These are phyloP conservation scores for Coemansia sp. DNA, from an alignment of 192 early-diverging fungal species.

Conservation along the genomic window DNA sequence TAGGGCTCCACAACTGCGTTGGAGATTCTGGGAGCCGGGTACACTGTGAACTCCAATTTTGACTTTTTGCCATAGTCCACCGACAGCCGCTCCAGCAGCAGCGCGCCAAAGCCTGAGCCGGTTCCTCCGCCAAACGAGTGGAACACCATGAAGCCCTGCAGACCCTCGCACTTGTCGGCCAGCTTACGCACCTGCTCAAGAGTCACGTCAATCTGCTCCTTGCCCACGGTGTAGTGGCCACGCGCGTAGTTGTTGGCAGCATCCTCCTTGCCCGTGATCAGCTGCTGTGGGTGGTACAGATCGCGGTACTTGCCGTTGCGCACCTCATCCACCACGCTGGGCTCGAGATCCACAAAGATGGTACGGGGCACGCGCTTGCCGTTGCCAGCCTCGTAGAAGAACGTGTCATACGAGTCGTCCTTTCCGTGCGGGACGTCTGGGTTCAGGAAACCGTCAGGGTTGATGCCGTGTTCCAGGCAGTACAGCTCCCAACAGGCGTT, in stretches of 20 bases:
- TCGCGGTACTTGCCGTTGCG: conserved; percentile 97
- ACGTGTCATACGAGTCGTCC: conserved; percentile 96
- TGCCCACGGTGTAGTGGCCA: conserved; percentile 99
- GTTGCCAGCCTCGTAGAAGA: conserved; percentile 98
- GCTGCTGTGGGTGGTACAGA: conserved; percentile 90
- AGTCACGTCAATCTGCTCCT: conserved; percentile 96
- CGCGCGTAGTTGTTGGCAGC: conserved; percentile 99
- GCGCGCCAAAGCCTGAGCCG: conserved; percentile 97
- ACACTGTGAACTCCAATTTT: conserved; percentile 99
- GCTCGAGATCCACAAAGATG: conserved; percentile 97
- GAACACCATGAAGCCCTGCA: conserved; percentile 99
- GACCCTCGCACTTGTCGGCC: conserved; percentile 95
- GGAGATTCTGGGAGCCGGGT: conserved; percentile 96
- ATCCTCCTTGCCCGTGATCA: conserved; percentile 99
- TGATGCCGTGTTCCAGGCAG: conserved; percentile 94
- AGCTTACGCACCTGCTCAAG: conserved; percentile 97
- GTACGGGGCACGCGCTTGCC: conserved; percentile 99
- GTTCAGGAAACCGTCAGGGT: conserved; percentile 78
- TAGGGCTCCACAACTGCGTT: conserved; percentile 98
- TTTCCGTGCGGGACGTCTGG: conserved; percentile 32
- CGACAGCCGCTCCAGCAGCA: conserved; percentile 96
- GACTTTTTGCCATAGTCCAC: conserved; percentile 99
- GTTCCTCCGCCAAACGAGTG: conserved; percentile 99
- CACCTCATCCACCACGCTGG: conserved; percentile 97
- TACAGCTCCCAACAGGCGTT: conserved; percentile 99